Percentiles rank a stretch among this genome's conserved stretches.
phyloP scores from a whole-genome alignment of 2,329 filamentous ascomycete species.

The Beauveria pseudobassiana region DNA sequence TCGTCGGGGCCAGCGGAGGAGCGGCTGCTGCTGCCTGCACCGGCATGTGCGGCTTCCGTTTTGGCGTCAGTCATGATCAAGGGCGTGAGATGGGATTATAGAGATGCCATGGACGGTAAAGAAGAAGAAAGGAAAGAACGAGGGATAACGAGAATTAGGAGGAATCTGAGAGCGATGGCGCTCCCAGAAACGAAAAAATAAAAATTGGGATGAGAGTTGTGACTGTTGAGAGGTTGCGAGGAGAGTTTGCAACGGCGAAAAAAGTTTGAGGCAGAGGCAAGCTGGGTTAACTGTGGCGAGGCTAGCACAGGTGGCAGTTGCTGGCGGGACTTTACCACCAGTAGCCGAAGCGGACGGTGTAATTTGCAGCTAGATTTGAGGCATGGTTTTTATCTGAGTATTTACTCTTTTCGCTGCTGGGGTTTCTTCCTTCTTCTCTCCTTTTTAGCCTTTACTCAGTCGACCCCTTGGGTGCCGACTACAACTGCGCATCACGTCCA shows the following conservation, averaged over 20 bases:
- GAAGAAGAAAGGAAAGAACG: background rate
- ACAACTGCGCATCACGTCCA: too few species aligned
- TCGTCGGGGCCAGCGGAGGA: constrained; percentile 7
- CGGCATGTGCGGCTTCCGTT: constrained; percentile 3
- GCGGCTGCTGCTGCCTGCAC: background rate
- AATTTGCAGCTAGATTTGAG: too few species aligned
- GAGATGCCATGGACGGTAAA: background rate
- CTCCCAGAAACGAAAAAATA: background rate
- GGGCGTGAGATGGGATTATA: background rate
- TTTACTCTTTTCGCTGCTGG: background rate
- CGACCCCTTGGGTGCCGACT: too few species aligned
- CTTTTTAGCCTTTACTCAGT: too few species aligned
- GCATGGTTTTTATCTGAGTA: background rate
- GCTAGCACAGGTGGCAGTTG: background rate
- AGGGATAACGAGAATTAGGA: background rate
- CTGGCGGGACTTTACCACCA: background rate
- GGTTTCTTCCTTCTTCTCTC: background rate
- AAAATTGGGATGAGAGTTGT: background rate
- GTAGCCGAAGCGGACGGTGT: background rate
- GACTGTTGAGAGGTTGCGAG: background rate
- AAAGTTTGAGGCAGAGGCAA: constrained; percentile 5
- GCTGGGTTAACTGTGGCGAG: background rate
- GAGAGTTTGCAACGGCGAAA: background rate
- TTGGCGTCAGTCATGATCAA: constrained; percentile 11
- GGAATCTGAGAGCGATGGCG: background rate